phyloP scores from a whole-genome alignment of 225 moss, liverwort and hornwort species.

The Bryum argenteum region DNA sequence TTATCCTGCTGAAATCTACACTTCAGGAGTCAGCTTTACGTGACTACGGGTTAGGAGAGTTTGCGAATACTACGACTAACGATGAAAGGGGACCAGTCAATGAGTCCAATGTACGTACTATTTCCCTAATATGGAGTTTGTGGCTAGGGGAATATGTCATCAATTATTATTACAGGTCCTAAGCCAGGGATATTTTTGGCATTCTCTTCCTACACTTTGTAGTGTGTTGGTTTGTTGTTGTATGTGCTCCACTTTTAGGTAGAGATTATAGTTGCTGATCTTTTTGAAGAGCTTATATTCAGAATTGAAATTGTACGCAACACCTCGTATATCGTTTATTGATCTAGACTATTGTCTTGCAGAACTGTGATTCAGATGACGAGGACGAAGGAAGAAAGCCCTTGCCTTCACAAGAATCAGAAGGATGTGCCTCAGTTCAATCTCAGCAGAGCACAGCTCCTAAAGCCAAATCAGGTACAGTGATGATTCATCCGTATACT shows the following conservation, averaged over 20 bases:
- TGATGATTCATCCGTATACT: neutral
- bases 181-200: neutral
- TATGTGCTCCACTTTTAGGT: neutral
- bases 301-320: neutral
- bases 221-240: slow-evolving; percentile 1
- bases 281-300: neutral
- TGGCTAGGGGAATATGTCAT: neutral
- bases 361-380: slow-evolving; percentile 76
- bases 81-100: slow-evolving; percentile 45
- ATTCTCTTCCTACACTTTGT: neutral
- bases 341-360: slow-evolving; percentile 24
- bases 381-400: slow-evolving; percentile 49
- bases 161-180: neutral
- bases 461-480: slow-evolving; percentile 59
- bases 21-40: slow-evolving; percentile 78
- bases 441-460: slow-evolving; percentile 54
- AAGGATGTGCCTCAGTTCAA: slow-evolving; percentile 50
- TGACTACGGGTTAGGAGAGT: slow-evolving; percentile 71
- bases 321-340: slow-evolving; percentile 1
- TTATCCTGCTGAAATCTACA: slow-evolving; percentile 17
- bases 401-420: slow-evolving; percentile 44
- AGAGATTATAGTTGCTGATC: neutral
- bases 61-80: slow-evolving; percentile 44
- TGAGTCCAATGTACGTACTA: slow-evolving; percentile 40
- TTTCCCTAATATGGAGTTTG: slow-evolving; percentile 5